Base-by-base conservation (phyloP, 352 stramenopile genomes). In the Pythium dissotocum region DNA sequence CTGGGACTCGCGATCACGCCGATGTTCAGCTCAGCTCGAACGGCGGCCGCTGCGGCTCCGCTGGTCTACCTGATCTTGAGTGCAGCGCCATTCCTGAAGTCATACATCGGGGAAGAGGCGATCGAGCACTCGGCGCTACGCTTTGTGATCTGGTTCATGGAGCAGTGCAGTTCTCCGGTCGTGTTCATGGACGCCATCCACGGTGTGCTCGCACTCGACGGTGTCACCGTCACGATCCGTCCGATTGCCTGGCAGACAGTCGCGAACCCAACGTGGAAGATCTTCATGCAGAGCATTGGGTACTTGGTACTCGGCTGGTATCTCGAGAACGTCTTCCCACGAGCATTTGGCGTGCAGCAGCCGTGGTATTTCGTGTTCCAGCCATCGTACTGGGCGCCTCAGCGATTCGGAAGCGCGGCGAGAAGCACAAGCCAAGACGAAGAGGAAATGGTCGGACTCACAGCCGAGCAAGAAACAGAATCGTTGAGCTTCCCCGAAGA, bases 331-430 rank as follows among this genome's bases (percentile, higher is more conserved):
- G 92, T 98, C 1, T 88, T 98, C 38, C 96, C 96, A 16, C 83
- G 85, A 10, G 87, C 97, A 16, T 97, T 95, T 57, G 96, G 96
- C 21, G 89, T 97, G 51, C 82, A 89, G 42, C 76, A 88, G 28
- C 94, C 89, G n/a, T 98, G 92, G 88, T 97, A 98, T 77, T 99
- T 99, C 65, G 65, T 95, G 0, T 72, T 98, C 16, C 78, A 85
- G 52, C 77, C 80, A 13, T 91, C 77, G 6, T 98, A 92, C 65
- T 98, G 94, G 95, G 69, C 69, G 6, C 77, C 74, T 10, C 18
- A 44, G n/a, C 63, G 58, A 7, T 73, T 70, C 48, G 14, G 36
- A 26, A 16, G 14, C 28, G 0, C 48, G 28, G 10, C 30, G 8
- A n/a, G 40, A 38, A 46, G 40, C 28, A 36, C 12, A 14, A 10